Evolutionary conservation across 2,329 filamentous ascomycete species (phyloP), one percentile per base, ranked within the genome.

Genomic region (Diplocarpon mali): DNA sequence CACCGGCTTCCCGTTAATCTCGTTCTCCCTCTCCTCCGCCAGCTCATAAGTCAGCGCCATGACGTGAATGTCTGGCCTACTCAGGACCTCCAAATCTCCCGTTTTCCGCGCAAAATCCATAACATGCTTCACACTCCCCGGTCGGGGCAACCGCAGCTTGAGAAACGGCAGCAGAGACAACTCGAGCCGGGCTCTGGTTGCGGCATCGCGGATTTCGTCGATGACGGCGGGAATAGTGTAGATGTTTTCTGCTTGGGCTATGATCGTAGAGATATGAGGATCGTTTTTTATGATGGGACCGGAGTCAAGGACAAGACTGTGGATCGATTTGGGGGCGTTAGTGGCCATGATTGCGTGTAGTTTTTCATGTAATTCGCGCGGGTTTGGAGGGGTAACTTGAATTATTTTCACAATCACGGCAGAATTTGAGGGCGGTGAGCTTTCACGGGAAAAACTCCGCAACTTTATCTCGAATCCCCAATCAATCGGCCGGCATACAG

Each of bases 201-300:
- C 80, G 38, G 80, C 76, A 69, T 96, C 90, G 60, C 85, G 70
- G 53, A 95, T 94, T 69, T 98, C 92, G 41, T 79, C 74, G 27
- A 96, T 71, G 45, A 98, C 87, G 7, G 83, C 80, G 0, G 89
- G 88, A 0, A 90, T 84, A 1, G 88, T 95, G 58, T 88, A 78
- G 35, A 95, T 72, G 47, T 74, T 69, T 58, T 92, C 81, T 38
- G 87, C 80, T 61, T 86, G 80, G 31, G 76, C 73, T 41, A 95
- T 70, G 10, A 98, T 77, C 0, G 84, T 86, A 37, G 86, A 93
- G 17, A 92, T 77, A 10, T 85, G 71, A 11, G 90, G 87, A 53
- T 92, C 83, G 67, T 95, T 95, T 62, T 90, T 90, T 64, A 98
- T 89, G 49, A 98, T 79, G 7, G 90, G 88, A 20, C 89, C 90